Percentiles rank a stretch among this genome's conserved stretches.
These are phyloP conservation scores for Sarcomyxa edulis DNA, from an alignment of 768 basidiomycete species.

Conservation along the genomic window DNA sequence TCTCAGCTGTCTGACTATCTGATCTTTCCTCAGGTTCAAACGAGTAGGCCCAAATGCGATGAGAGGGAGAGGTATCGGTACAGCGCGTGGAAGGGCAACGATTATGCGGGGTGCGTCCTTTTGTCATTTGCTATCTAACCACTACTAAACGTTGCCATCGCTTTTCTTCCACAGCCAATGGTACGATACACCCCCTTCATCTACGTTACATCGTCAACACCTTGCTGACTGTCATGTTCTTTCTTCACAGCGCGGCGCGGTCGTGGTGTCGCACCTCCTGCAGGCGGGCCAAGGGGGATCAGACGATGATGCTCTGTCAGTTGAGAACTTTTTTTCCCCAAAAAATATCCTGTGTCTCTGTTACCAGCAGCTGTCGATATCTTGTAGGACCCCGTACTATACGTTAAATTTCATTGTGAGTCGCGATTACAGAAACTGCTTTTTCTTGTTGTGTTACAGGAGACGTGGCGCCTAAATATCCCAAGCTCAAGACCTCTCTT, in stretches of 20 bases:
- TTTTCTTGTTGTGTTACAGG: too few species aligned
- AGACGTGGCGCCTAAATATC: too few species aligned
- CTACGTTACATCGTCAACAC: conserved; percentile 1
- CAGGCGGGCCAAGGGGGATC: conserved; percentile 77
- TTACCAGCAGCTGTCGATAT: too few species aligned
- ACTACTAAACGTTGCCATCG: conserved; percentile 13
- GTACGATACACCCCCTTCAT: conserved; percentile 31
- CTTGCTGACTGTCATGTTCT: conserved; percentile 10
- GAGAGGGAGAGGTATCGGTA: conserved; percentile 98
- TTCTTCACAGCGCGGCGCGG: conserved; percentile 70
- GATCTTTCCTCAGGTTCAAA: conserved; percentile 83
- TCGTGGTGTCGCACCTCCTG: conserved; percentile 67
- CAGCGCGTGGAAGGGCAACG: conserved; percentile 96
- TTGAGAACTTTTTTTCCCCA: conserved; percentile 6
- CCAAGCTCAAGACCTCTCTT: too few species aligned
- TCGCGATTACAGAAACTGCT: too few species aligned
- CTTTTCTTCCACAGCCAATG: conserved; percentile 56
- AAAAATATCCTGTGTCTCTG: conserved; percentile 5
- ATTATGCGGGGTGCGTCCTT: conserved; percentile 86
- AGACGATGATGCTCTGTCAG: conserved; percentile 51
- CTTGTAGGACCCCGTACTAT: too few species aligned
- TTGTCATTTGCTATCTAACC: conserved; percentile 5
- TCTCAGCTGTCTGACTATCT: conserved; percentile 1
- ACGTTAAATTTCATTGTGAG: too few species aligned
- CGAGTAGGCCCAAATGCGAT: conserved; percentile 97